Evolutionary conservation across 2,329 filamentous ascomycete genomes (phyloP), one percentile per base, ranked within the genome.

Genomic region (Gaeumannomyces sp.): DNA sequence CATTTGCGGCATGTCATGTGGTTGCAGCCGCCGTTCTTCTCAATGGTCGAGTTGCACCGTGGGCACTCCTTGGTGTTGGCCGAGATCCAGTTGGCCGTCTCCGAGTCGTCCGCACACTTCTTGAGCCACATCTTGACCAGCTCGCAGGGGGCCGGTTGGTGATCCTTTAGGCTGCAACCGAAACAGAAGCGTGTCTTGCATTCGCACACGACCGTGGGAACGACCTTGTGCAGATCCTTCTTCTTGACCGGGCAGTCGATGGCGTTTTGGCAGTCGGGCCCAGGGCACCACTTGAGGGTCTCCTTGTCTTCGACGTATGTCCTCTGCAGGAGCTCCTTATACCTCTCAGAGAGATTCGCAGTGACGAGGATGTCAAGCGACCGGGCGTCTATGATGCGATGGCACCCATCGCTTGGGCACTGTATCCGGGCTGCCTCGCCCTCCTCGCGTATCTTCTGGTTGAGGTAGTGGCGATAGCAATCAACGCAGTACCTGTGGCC

Each of bases 31-130:
- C 93, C 93, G 70, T 99, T 99, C 85, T 99, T 99, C 78, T 99
- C 95, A 59, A 99, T 99, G 0, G 95, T 99, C 2, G 94, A 98
- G 70, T 92, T 88, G 77, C 95, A 99, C 75, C 91, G 95, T 0
- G 95, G 94, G 69, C 95, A 99, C 76, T 99, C 95, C 75, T 99
- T 99, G 2, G 95, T 99, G 76, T 99, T 97, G 60, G 95, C 95
- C 0, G 94, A 97, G 68, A 99, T 99, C 95, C 95, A 99, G 76
- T 99, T 99, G 4, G 95, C 94, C 0, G 95, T 99, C 76, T 99
- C 95, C 0, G 92, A 97, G 73, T 99, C 95, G 74, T 99, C 95
- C 65, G 95, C 95, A 74, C 95, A 99, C 75, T 99, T 99, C 81
- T 97, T 96, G 16, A 99, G 77, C 95, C 95, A 99, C 74, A 86